Evolutionary conservation across 140 eudicot genomes (phyloP), one percentile per base, ranked within the genome.

Genomic region (Bidens hawaiensis): DNA sequence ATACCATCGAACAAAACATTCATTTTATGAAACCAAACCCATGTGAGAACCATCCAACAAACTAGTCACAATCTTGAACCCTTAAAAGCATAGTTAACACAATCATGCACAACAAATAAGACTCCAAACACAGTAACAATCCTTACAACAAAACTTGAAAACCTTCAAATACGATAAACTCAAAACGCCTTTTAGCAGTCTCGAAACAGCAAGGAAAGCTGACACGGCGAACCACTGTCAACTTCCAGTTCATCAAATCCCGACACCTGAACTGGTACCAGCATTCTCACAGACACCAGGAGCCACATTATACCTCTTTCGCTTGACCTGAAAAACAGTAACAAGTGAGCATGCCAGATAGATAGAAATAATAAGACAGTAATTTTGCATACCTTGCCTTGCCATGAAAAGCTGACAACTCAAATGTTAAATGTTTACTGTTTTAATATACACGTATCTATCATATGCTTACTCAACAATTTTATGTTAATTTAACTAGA

Each of bases 41-140:
- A 36, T 1, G 43, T 1, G 43, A 36, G 43, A 36, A 36, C 3
- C 43, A 36, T 36, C 43, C 43, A 36, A 36, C 40, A 33, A 33
- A 33, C 10, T 33, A 31, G 38, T 31, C 43, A 36, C 43, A 36
- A 36, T 10, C 43, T 36, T 36, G n/a, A n/a, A n/a, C n/a, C n/a
- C n/a, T n/a, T 36, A 36, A 36, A 8, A 36, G 43, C 15, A 3
- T 36, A 36, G 43, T 36, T 36, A 36, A 11, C 3, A 36, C 43
- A 10, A 36, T 36, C 43, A 36, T 8, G 43, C 43, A 36, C 43
- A 36, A 36, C 43, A 36, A n/a, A 9, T 15, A 28, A 36, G 12
- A 19, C 33, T 50, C 47, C 61, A 65, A 33, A n/a, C 40, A 21
- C 48, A 26, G 18, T 27, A 68, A 68, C 58, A 22, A 30, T 65